Base-by-base conservation (phyloP, 1,139 yeast species). In the Taphrina deformans region DNA sequence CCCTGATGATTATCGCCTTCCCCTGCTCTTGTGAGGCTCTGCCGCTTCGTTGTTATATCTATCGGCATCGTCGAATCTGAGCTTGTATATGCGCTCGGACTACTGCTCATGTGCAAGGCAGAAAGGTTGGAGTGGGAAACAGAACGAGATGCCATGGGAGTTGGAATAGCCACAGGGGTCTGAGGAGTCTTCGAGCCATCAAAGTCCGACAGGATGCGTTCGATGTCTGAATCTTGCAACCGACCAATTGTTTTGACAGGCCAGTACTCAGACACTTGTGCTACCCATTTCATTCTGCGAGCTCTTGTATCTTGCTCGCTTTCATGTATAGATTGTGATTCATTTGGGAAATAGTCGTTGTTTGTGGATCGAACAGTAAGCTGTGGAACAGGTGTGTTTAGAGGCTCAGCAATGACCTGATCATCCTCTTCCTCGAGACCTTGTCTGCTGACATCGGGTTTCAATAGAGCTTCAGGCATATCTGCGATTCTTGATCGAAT, bases 251-350 rank as follows among this genome's bases (percentile, higher is more conserved):
- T 81, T 4, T 79, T 76, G 61, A 92, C 78, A 2, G 99, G 99
- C 73, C 85, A 92, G 74, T 92, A 92, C 73, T 92, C 98, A 60
- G 92, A 95, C 59, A 92, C 83, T 73, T 92, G 98, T 0, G 92
- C 84, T 65, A 92, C 78, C 96, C 97, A 93, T 71, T 96, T 80
- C 48, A 89, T 80, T 69, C 96, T 78, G 72, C 85, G 86, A 67
- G 82, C 84, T 71, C 81, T 79, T 71, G 83, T 83, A n/a, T 58
- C 59, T n/a, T 55, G 67, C 24, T 50, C 31, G 35, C 41, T 53
- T 31, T 44, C 46, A 41, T 69, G 71, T 48, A 80, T 79, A 52
- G 78, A 79, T 0, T 82, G 78, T 81, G 82, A 82, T 65, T 80
- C 80, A 70, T 87, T 92, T 41, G 82, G 78, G 6, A 88, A 85